Percentiles rank a stretch among this genome's conserved stretches.
phyloP scores from a whole-genome alignment of 805 yeast genomes.

The Candida ipomoeae region DNA sequence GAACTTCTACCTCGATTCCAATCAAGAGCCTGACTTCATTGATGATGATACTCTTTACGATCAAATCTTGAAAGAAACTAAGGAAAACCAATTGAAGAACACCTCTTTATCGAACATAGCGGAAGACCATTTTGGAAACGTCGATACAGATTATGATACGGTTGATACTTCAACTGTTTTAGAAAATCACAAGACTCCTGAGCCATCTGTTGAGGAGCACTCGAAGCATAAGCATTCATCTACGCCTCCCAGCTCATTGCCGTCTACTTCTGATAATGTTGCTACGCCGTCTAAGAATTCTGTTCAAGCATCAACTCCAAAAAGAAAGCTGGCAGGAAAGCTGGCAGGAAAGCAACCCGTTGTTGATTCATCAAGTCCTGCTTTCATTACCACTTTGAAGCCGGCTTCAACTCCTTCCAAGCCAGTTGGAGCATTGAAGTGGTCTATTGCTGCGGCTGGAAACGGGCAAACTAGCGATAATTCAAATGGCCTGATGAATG shows the following conservation, averaged over 20 bases:
- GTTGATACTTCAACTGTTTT: slow-evolving; percentile 1
- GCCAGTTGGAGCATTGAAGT: slow-evolving; percentile 52
- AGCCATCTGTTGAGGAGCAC: neutral
- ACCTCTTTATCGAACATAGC: slow-evolving; percentile 7
- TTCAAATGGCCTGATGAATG: slow-evolving; percentile 4
- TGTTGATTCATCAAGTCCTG: slow-evolving; percentile 34
- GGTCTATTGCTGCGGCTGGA: slow-evolving; percentile 53
- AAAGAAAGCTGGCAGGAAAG: slow-evolving; percentile 12
- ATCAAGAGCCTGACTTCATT: slow-evolving; percentile 35
- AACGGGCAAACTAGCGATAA: slow-evolving; percentile 8
- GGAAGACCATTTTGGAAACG: neutral
- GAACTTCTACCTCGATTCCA: slow-evolving; percentile 33
- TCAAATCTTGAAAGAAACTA: slow-evolving; percentile 31
- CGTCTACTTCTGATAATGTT: neutral
- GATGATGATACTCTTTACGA: slow-evolving; percentile 40
- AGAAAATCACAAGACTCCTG: slow-evolving; percentile 3
- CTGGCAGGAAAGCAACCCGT: slow-evolving; percentile 9
- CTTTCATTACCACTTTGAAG: slow-evolving; percentile 41
- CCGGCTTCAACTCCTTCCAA: slow-evolving; percentile 55
- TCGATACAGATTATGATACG: neutral
- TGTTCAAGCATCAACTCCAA: slow-evolving; percentile 10
- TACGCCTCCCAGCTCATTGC: slow-evolving; percentile 1
- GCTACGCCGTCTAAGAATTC: slow-evolving; percentile 4
- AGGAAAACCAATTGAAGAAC: slow-evolving; percentile 16
- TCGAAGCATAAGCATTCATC: neutral